These are phyloP conservation scores for Strobilomyces dryophilus DNA, from an alignment of 768 basidiomycete genomes.

Conservation along the genomic window DNA sequence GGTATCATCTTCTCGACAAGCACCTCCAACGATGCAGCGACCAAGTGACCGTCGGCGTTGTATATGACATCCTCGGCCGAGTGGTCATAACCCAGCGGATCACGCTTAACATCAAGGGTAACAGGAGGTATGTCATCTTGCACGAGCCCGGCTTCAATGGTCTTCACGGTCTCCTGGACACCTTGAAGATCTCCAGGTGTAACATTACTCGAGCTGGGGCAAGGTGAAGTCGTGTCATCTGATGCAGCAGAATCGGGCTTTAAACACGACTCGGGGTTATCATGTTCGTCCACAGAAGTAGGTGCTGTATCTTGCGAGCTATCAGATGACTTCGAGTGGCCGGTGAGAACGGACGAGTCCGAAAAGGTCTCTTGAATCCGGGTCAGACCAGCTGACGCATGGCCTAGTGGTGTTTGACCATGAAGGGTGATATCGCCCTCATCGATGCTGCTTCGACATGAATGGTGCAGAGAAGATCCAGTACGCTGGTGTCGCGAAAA, in stretches of 20 bases:
- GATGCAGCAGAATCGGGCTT: slow-evolving; percentile 24
- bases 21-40: slow-evolving; percentile 84
- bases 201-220: slow-evolving; percentile 36
- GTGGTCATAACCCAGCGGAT: slow-evolving; percentile 66
- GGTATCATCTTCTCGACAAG: slow-evolving; percentile 98
- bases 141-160: slow-evolving; percentile 52
- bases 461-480: slow-evolving; percentile 34
- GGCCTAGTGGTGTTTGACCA: slow-evolving; percentile 35
- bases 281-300: slow-evolving; percentile 46
- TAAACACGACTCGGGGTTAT: slow-evolving; percentile 28
- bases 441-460: slow-evolving; percentile 38
- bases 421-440: slow-evolving; percentile 65
- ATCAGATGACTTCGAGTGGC: slow-evolving; percentile 42
- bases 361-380: slow-evolving; percentile 43
- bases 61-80: slow-evolving; percentile 80
- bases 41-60: slow-evolving; percentile 85
- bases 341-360: slow-evolving; percentile 42
- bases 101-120: slow-evolving; percentile 37
- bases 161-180: slow-evolving; percentile 28
- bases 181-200: slow-evolving; percentile 50
- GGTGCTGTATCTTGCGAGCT: slow-evolving; percentile 46
- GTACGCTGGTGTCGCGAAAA: slow-evolving; percentile 40
- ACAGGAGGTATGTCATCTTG: slow-evolving; percentile 49
- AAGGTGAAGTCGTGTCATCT: slow-evolving; percentile 28
- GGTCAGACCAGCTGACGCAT: slow-evolving; percentile 11